A percentile compares a stretch with the other conserved stretches of the same genome.
Conservation (phyloP, 768 basidiomycete genomes). For the Gyrodon lividus region DNA sequence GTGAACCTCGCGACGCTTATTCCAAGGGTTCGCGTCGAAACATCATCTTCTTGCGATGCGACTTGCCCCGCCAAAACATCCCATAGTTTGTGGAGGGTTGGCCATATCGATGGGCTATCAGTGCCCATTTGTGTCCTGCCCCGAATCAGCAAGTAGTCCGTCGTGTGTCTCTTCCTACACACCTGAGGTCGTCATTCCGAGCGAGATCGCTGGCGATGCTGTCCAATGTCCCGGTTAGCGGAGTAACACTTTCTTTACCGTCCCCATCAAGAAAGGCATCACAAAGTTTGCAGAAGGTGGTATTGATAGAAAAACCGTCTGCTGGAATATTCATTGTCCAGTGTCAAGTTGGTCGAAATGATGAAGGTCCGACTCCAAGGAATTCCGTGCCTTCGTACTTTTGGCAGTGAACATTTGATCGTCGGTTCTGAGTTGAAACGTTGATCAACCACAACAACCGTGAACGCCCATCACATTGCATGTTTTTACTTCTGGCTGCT, state of each 20-base stretch:
- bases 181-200: slow-evolving; percentile 39
- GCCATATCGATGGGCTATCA: slow-evolving; percentile 51
- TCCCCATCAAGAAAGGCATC: slow-evolving; percentile 37
- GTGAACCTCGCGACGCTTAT: slow-evolving; percentile 72
- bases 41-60: slow-evolving; percentile 34
- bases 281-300: slow-evolving; percentile 43
- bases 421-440: too few species aligned
- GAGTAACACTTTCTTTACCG: slow-evolving; percentile 15
- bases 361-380: neutral
- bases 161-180: neutral
- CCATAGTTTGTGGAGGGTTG: slow-evolving; percentile 57
- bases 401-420: too few species aligned
- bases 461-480: too few species aligned
- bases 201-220: slow-evolving; percentile 51
- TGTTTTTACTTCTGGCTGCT: too few species aligned
- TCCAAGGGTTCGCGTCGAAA: slow-evolving; percentile 40
- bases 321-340: slow-evolving; percentile 1
- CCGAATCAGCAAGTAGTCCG: neutral
- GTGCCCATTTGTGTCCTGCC: slow-evolving; percentile 37
- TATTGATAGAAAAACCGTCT: slow-evolving; percentile 12
- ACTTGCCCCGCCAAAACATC: slow-evolving; percentile 29
- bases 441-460: too few species aligned
- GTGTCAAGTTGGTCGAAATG: neutral
- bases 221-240: slow-evolving; percentile 45
- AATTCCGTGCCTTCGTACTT: too few species aligned